These are phyloP conservation scores for Hordeum marinum DNA, from an alignment of 176 grass and related monocot species.

Conservation along the genomic window DNA sequence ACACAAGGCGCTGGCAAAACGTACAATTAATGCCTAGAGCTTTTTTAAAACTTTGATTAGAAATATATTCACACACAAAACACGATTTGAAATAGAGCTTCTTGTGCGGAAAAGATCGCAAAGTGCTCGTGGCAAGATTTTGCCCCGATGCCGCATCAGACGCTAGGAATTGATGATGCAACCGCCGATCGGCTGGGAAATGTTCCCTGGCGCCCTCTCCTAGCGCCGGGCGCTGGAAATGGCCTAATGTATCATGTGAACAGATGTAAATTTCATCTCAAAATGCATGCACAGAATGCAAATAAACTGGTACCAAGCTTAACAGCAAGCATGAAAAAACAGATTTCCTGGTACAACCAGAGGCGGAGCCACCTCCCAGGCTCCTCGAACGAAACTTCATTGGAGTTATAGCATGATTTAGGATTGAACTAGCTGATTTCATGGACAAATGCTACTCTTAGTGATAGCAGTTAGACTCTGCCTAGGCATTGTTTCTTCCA, in stretches of 20 bases:
- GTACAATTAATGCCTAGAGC: too few species aligned
- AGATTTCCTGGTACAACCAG: background rate
- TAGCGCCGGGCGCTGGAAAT: too few species aligned
- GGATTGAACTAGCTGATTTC: background rate
- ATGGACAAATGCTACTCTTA: background rate
- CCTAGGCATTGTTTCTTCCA: background rate
- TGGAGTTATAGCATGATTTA: background rate
- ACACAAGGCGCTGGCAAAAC: too few species aligned
- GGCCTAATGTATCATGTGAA: background rate
- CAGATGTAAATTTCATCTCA: background rate
- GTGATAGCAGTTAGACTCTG: background rate
- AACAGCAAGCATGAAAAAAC: conserved; percentile 12
- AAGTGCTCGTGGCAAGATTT: too few species aligned
- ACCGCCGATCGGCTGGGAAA: too few species aligned
- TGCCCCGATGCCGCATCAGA: too few species aligned
- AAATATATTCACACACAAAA: too few species aligned
- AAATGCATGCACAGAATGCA: background rate
- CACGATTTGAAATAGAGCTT: too few species aligned
- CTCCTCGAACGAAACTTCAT: conserved; percentile 1
- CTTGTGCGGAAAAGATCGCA: too few species aligned
- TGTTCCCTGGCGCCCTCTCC: too few species aligned
- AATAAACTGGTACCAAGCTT: conserved; percentile 1
- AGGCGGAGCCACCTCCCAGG: background rate
- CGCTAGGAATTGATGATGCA: too few species aligned
- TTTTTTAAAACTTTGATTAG: too few species aligned